phyloP scores from a whole-genome alignment of 495 filamentous ascomycete genomes.

The Podospora pseudoanserina region DNA sequence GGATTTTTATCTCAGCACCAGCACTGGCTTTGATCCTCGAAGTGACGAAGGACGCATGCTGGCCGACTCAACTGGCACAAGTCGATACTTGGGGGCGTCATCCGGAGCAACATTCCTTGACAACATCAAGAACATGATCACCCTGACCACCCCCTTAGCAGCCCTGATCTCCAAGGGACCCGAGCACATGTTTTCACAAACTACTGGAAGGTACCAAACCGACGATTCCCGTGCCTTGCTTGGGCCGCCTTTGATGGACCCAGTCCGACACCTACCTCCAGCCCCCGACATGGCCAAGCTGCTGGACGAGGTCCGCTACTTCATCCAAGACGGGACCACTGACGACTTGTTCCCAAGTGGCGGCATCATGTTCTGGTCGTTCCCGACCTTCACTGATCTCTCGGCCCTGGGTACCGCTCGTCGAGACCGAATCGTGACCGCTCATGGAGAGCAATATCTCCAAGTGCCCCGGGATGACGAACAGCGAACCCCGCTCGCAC shows the following conservation, averaged over 20 bases:
- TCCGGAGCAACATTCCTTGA: slow-evolving; percentile 41
- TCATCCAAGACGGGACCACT: slow-evolving; percentile 31
- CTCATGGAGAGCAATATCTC: background rate
- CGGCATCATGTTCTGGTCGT: slow-evolving; percentile 40
- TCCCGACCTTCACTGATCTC: slow-evolving; percentile 3
- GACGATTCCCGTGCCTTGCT: slow-evolving; percentile 38
- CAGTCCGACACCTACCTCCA: slow-evolving; percentile 24
- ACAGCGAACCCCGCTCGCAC: background rate
- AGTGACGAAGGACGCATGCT: slow-evolving; percentile 33
- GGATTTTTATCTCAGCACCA: background rate
- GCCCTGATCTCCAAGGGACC: slow-evolving; percentile 2
- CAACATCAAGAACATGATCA: slow-evolving; percentile 36
- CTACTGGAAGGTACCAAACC: slow-evolving; percentile 40
- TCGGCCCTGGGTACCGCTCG: background rate
- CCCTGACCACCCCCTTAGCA: slow-evolving; percentile 19
- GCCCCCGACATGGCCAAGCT: background rate
- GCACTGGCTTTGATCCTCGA: background rate
- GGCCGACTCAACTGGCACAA: slow-evolving; percentile 31
- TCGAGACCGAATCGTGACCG: background rate
- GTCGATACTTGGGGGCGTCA: slow-evolving; percentile 38
- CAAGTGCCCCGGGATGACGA: background rate
- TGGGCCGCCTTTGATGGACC: slow-evolving; percentile 22
- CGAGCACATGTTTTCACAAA: background rate
- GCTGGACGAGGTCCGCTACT: slow-evolving; percentile 19
- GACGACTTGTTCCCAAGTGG: slow-evolving; percentile 26